Evolutionary conservation across 2,329 filamentous ascomycete genomes (phyloP), one percentile per base, ranked within the genome.

Genomic region (Aspergillus sp.): DNA sequence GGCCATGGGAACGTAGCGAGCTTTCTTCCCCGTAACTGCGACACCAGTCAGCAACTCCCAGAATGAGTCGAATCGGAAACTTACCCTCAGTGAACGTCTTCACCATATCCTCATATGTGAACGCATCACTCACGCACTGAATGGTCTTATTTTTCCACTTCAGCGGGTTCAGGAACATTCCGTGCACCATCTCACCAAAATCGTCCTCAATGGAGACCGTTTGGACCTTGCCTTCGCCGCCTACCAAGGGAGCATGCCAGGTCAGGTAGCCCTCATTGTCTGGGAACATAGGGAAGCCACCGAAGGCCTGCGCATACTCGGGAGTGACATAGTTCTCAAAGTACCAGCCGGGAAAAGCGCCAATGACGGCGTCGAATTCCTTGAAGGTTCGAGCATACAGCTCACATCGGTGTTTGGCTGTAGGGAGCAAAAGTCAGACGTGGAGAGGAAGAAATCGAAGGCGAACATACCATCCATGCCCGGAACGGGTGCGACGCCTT

Each of bases 121-220:
- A 52, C 8, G 27, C 32, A 30, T 52, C 49, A 52, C 49, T 36
- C 17, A 52, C 11, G 11, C 27, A 52, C 49, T 52, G 49, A 11
- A 52, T 52, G 30, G 49, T 52, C 21, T 7, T 19, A 17, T 47
- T 32, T 11, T 42, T 21, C 38, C 38, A 56, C 41, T 17, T 27
- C n/a, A 30, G 8, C 10, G 55, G 47, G 15, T 51, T 30, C 8
- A 51, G 25, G 17, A 58, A 52, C 55, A 58, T 39, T 8, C 44
- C 44, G 32, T 58, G 55, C 5, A 58, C 47, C 30, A 51, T 50
- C 30, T 57, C 55, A 5, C 55, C 55, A 23, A 57, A 57, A 25
- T 57, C 55, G 8, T 57, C 55, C 8, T 17, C 17, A 19, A 57
- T 32, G 27, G 44, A 57, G 13, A 57, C 23, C 10, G 44, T 50